phyloP scores from a whole-genome alignment of 345 rosid genomes.

The Eucalyptus globulus region DNA sequence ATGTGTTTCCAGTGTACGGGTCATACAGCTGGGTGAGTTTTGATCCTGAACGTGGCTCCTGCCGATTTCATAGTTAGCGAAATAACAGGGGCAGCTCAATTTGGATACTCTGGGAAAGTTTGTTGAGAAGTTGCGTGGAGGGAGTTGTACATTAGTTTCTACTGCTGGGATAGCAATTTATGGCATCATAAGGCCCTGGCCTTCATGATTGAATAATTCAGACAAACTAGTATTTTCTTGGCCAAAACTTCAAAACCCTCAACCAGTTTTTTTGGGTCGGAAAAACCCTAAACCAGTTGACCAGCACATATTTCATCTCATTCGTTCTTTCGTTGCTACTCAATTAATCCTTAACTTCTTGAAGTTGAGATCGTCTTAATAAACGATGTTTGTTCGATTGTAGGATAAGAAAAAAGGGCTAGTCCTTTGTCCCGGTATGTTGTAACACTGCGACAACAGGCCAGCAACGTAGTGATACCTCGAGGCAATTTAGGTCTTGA shows the following conservation, averaged over 20 bases:
- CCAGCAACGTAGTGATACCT: constrained; percentile 43
- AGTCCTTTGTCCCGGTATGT: constrained; percentile 68
- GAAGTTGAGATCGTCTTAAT: neutral
- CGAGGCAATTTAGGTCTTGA: constrained; percentile 69
- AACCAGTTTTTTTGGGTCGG: neutral
- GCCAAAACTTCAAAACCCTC: neutral
- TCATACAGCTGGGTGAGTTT: neutral
- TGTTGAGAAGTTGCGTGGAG: neutral
- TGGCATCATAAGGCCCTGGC: neutral
- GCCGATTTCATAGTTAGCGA: neutral
- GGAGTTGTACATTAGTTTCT: neutral
- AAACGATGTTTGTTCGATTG: neutral
- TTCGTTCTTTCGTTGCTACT: neutral
- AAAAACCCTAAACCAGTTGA: neutral
- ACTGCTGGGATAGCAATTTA: neutral
- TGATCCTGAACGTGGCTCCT: neutral
- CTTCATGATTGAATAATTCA: neutral
- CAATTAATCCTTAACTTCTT: neutral
- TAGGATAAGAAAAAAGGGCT: constrained; percentile 55
- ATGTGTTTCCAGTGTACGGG: neutral
- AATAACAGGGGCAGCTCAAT: neutral
- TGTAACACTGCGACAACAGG: constrained; percentile 26
- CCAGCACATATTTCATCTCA: neutral
- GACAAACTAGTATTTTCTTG: neutral
- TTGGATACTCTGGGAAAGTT: neutral